Conservation (phyloP, 202 grass and related monocot species). For the Miscanthus sacchariflorus region DNA sequence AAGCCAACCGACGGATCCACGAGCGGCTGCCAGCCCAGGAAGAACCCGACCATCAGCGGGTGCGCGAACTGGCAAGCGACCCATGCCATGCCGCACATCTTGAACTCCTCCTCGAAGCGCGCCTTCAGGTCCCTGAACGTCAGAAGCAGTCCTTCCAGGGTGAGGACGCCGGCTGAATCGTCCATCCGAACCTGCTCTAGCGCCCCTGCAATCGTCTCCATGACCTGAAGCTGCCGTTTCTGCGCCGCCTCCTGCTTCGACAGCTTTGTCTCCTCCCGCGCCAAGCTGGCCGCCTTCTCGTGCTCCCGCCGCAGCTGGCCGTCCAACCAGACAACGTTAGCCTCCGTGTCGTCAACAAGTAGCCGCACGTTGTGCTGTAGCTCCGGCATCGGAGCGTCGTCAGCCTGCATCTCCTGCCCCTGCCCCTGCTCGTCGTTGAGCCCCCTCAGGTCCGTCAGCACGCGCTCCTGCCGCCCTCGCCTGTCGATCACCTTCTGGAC, state of each 20-base stretch:
- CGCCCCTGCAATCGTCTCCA: conserved; percentile 66
- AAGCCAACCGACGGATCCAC: conserved; percentile 67
- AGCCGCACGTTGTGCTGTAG: conserved; percentile 75
- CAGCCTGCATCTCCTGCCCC: conserved; percentile 57
- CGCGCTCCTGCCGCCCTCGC: conserved; percentile 73
- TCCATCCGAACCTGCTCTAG: conserved; percentile 61
- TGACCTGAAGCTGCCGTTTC: conserved; percentile 53
- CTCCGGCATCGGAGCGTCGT: conserved; percentile 73
- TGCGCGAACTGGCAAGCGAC: conserved; percentile 72
- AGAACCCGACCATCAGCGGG: conserved; percentile 60
- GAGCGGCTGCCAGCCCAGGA: conserved; percentile 78
- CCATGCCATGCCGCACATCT: conserved; percentile 66
- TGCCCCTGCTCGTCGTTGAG: conserved; percentile 49
- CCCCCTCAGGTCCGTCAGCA: conserved; percentile 62
- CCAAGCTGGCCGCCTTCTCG: conserved; percentile 66
- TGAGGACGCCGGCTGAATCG: conserved; percentile 58
- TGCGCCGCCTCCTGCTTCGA: conserved; percentile 58
- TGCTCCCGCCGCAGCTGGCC: conserved; percentile 61
- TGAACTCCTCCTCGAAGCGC: conserved; percentile 64
- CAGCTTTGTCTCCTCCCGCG: conserved; percentile 63
- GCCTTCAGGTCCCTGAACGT: conserved; percentile 64
- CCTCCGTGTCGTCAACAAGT: conserved; percentile 61
- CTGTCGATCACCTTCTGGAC: conserved; percentile 77
- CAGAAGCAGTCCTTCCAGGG: conserved; percentile 56
- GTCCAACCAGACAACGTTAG: conserved; percentile 65